Conservation (phyloP, 306 rosid species). For the Glycine tomentella region DNA sequence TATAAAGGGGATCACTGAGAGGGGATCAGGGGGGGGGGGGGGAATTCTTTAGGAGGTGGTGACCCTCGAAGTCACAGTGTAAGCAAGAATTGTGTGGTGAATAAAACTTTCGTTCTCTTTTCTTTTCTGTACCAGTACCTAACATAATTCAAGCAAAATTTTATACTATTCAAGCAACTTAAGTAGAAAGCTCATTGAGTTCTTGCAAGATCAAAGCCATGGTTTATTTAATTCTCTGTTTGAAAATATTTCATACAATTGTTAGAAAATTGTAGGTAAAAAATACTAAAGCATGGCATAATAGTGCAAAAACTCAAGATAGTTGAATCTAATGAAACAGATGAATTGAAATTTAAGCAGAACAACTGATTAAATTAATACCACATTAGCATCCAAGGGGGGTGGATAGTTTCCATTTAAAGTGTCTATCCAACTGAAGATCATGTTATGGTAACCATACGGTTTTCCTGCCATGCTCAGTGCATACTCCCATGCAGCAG, state of each 20-base stretch:
- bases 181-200: conserved; percentile 20
- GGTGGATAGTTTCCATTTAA: conserved; percentile 82
- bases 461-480: conserved; percentile 84
- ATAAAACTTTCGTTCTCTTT: no score
- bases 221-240: conserved; percentile 20
- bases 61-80: no score
- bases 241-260: conserved; percentile 26
- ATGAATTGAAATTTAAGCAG: conserved; percentile 32
- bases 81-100: no score
- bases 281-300: neutral
- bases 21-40: no score
- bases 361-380: conserved; percentile 45
- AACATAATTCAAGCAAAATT: no score
- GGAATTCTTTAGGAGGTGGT: no score
- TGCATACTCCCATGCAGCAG: conserved; percentile 99
- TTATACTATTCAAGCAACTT: conserved; percentile 10
- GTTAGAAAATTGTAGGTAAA: conserved; percentile 4
- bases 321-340: conserved; percentile 19
- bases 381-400: conserved; percentile 96
- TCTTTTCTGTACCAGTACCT: no score
- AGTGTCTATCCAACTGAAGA: conserved; percentile 99
- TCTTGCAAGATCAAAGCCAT: conserved; percentile 31
- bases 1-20: no score
- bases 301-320: conserved; percentile 10
- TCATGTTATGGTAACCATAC: conserved; percentile 95